Base-by-base conservation (phyloP, 257 asterid genomes). In the Nicotiana undulata region DNA sequence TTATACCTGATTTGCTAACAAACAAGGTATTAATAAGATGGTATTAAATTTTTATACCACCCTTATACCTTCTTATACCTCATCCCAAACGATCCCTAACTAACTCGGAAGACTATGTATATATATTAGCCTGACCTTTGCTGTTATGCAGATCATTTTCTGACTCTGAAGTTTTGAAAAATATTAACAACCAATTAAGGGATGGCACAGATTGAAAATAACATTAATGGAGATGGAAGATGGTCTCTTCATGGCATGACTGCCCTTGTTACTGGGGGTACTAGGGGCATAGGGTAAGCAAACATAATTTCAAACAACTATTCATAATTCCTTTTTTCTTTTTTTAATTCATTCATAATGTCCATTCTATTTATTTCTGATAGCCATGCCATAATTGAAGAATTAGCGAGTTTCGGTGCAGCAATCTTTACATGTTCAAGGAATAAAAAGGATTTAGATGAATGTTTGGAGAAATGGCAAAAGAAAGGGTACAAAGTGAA, bases 211-310 rank as follows among this genome's bases (percentile, higher is more conserved):
- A 67, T n/a, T 67, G 68, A 2, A 12, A 63, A 63, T 9, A 63
- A 0, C 7, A 26, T 26, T 26, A 63, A 12, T 12, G 76, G 55
- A 67, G 76, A 67, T 37, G 76, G 76, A 55, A 88, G 91, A 53
- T 90, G 92, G 92, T 87, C 92, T 24, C 92, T 90, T 77, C 84
- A 82, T 44, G 90, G 91, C 82, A 85, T 82, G 88, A 86, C 90
- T 61, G 92, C 93, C 80, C 89, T 91, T 29, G 93, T 89, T 63
- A 88, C 95, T 58, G 93, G 95, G 18, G 93, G 93, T 81, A 91
- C 89, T 77, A 87, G 90, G 81, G 93, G 93, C 40, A 91, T 91
- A 53, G 93, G 92, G 92, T 91, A 75, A 74, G 76, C 28, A 22
- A 61, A 67, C 55, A n/a, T 67, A 10, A 67, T 34, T 67, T n/a